Evolutionary conservation across 768 basidiomycete species (phyloP), one percentile per base, ranked within the genome.

Genomic region (Dendrothele bispora): DNA sequence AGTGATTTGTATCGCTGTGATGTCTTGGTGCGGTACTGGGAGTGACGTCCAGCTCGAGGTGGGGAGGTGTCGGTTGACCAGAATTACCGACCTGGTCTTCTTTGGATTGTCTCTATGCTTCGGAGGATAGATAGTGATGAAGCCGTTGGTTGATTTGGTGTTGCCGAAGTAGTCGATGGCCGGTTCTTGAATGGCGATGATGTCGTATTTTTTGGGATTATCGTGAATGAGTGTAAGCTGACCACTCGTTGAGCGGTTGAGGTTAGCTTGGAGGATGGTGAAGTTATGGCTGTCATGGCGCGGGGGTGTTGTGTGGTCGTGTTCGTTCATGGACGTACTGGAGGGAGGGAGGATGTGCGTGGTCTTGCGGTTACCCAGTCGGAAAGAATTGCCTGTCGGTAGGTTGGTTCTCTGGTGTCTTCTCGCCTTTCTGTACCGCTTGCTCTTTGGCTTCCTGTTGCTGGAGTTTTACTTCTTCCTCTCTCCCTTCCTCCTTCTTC

Each of bases 161-260:
- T 43, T n/a, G 0, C 48, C 47, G 1, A 51, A 34, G 11, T 32
- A 38, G 46, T 66, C 56, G 3, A 67, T 46, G 38, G 58, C 48
- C 1, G 67, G 69, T 54, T 70, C 69, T 43, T 70, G 68, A 1
- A 69, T 29, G 2, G 55, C 38, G 0, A 60, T 41, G 1, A 70
- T 52, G 50, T 68, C 61, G 25, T 47, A 58, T 1, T 27, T 8
- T 10, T 42, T 7, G 7, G 48, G 35, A 6, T 46, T 17, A 1
- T 35, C 39, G 22, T 54, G 14, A 2, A 58, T 7, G 1, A 61
- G 25, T 15, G 50, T 36, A 2, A 22, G 30, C 38, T 55, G 55
- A 2, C 42, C 39, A 7, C 17, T 17, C 0, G 39, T 41, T 2
- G 66, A 66, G 30, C 62, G 58, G 49, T 61, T 59, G 3, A 66